Evolutionary conservation across 305 asterid species (phyloP), one percentile per base, ranked within the genome.

Genomic region (Fraxinus paxiana): DNA sequence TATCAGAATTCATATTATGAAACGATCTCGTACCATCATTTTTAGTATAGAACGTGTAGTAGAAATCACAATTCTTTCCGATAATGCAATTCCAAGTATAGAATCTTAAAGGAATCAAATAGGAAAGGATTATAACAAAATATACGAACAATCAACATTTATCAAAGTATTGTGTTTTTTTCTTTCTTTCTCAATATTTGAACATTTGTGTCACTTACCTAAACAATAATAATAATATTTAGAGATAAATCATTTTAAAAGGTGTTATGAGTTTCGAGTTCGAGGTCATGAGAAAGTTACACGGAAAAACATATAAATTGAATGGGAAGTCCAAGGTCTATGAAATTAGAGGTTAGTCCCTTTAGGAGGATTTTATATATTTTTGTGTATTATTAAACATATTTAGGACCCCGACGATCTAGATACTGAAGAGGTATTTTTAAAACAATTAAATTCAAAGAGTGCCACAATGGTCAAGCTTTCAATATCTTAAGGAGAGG

Each of bases 281-380:
- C 82, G 82, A 83, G 87, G 92, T 89, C 90, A 91, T 89, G 88
- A 88, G 69, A 77, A 90, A 89, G 89, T 80, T 83, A 83, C 73
- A 81, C 63, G 80, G 34, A 76, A 79, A 43, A 87, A 86, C 84
- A 76, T 67, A 79, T 78, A 63, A 85, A 87, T 12, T 85, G 73
- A 81, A 46, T 67, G 79, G 79, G 78, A 65, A 72, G 77, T 56
- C 82, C 87, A 87, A 89, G 88, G 82, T 33, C 54, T 77, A 6
- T 54, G 51, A 78, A 46, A 54, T 48, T 63, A 69, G 69, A 56
- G 65, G 17, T 6, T 59, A 17, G 3, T 17, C 20, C 67, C 6
- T 56, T 4, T 56, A 17, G 67, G 31, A 59, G 70, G 30, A 54
- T 54, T 54, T 54, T 38, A 18, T 20, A 56, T 56, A 20, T 10